These are phyloP conservation scores for Xylaria castorea DNA, from an alignment of 495 filamentous ascomycete species.

Conservation along the genomic window DNA sequence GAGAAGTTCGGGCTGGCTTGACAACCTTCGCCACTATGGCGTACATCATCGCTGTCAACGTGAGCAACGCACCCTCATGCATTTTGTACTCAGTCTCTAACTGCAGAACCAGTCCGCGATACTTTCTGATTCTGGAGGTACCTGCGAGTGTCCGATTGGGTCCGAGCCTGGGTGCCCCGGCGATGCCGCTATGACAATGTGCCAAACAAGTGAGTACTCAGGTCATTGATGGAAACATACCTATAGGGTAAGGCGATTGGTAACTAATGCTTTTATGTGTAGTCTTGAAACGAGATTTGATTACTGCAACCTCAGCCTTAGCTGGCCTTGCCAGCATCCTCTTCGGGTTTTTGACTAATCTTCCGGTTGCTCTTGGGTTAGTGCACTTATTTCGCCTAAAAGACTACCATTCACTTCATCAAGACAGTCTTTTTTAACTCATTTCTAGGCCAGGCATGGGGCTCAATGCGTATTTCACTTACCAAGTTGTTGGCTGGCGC, in stretches of 20 bases:
- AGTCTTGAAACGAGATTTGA: slow-evolving; percentile 75
- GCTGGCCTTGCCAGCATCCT: slow-evolving; percentile 59
- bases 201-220: slow-evolving; percentile 47
- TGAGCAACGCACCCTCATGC: slow-evolving; percentile 32
- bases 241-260: slow-evolving; percentile 22
- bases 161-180: slow-evolving; percentile 57
- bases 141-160: slow-evolving; percentile 67
- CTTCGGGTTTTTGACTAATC: slow-evolving; percentile 62
- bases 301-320: slow-evolving; percentile 80
- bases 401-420: not conserved
- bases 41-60: slow-evolving; percentile 72
- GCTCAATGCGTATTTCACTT: slow-evolving; percentile 86
- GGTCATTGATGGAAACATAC: not conserved
- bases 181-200: slow-evolving; percentile 64
- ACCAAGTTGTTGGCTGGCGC: slow-evolving; percentile 79
- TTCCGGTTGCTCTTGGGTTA: slow-evolving; percentile 62
- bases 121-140: slow-evolving; percentile 70
- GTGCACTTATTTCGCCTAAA: slow-evolving; percentile 32
- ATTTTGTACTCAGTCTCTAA: slow-evolving; percentile 37
- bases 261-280: slow-evolving; percentile 25
- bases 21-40: slow-evolving; percentile 89
- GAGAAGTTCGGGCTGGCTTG: slow-evolving; percentile 79
- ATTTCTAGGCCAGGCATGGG: slow-evolving; percentile 73
- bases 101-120: slow-evolving; percentile 52
- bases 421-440: slow-evolving; percentile 34